Conservation (phyloP, 345 rosid genomes). For the Pseudoturritis turrita region DNA sequence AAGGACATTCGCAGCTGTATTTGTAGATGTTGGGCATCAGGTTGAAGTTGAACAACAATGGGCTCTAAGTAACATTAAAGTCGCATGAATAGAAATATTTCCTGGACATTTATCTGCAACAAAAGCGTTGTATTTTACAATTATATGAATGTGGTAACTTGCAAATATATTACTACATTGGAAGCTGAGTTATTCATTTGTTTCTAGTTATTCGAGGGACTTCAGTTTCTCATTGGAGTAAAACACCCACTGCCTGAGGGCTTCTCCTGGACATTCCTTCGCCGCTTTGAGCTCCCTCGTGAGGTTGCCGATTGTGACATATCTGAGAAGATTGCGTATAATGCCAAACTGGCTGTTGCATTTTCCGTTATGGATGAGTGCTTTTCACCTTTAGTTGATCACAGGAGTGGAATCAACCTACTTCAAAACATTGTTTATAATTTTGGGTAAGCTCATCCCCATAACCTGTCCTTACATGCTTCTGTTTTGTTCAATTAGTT, state of each 20-base stretch:
- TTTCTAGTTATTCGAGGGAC: conserved; percentile 50
- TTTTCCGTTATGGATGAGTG: conserved; percentile 89
- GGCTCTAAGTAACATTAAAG: background rate
- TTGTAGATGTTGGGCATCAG: background rate
- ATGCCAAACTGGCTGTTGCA: conserved; percentile 88
- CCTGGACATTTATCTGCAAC: too few species aligned
- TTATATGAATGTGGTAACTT: background rate
- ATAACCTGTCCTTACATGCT: background rate
- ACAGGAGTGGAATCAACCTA: conserved; percentile 82
- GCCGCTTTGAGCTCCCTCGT: conserved; percentile 49
- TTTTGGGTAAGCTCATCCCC: conserved; percentile 57
- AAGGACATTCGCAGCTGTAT: background rate
- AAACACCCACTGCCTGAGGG: conserved; percentile 77
- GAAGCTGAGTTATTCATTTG: background rate
- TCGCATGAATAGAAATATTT: background rate
- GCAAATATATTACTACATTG: background rate
- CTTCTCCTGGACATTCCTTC: conserved; percentile 77
- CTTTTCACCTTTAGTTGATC: conserved; percentile 79
- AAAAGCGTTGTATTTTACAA: background rate
- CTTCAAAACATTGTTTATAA: conserved; percentile 83
- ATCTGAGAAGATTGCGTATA: conserved; percentile 59
- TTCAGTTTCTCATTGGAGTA: conserved; percentile 72
- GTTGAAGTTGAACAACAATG: background rate
- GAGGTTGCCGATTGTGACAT: conserved; percentile 49
- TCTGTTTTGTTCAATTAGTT: conserved; percentile 3